Conservation (phyloP, 306 rosid genomes). For the Medicago lupulina region DNA sequence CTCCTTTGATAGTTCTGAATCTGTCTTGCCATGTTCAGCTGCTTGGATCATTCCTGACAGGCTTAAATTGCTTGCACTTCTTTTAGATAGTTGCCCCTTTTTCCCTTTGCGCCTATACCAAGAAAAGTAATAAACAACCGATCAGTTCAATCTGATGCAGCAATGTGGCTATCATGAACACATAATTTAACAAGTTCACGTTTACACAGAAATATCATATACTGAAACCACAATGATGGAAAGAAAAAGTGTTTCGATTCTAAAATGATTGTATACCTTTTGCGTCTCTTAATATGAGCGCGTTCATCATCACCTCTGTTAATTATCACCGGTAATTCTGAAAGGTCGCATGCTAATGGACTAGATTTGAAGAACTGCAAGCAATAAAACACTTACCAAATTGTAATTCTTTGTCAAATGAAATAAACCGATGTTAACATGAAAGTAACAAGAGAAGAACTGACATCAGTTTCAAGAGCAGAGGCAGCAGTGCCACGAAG, state of each 20-base stretch:
- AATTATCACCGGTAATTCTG: conserved; percentile 42
- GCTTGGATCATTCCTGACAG: conserved; percentile 38
- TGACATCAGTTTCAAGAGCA: conserved; percentile 51
- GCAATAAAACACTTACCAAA: not conserved
- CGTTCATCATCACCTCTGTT: conserved; percentile 46
- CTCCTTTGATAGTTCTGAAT: conserved; percentile 48
- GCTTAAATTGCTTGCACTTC: conserved; percentile 36
- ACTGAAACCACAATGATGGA: not conserved
- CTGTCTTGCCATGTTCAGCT: conserved; percentile 38
- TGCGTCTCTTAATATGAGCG: conserved; percentile 42
- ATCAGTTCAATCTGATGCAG: conserved; percentile 1
- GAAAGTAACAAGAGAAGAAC: conserved; percentile 18
- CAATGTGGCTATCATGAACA: not conserved
- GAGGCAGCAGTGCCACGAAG: conserved; percentile 48
- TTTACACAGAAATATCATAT: not conserved
- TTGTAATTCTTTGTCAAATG: not conserved
- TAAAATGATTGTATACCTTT: conserved; percentile 34
- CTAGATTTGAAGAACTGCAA: conserved; percentile 51
- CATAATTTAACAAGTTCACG: conserved; percentile 16
- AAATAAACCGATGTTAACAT: not conserved
- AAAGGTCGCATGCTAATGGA: conserved; percentile 45
- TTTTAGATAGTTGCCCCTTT: conserved; percentile 44
- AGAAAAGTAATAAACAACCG: conserved; percentile 34
- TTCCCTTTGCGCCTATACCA: conserved; percentile 51
- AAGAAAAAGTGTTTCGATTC: not conserved